Conservation (phyloP, 2,329 filamentous ascomycete genomes). For the Botryotinia convoluta region DNA sequence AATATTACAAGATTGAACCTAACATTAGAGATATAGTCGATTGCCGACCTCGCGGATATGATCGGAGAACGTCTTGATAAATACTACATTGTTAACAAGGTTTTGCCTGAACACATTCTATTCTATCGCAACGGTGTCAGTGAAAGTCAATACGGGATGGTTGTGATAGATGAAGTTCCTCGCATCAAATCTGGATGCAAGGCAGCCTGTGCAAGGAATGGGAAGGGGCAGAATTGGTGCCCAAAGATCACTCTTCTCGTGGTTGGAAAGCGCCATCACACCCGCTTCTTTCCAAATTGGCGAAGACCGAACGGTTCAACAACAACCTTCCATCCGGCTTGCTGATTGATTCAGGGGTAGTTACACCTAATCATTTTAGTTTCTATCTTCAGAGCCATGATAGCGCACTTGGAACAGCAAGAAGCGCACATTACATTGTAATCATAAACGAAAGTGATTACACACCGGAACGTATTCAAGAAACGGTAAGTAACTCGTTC, state of each 20-base stretch:
- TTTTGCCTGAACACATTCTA: slow-evolving; percentile 26
- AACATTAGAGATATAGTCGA: slow-evolving; percentile 14
- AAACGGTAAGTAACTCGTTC: slow-evolving; percentile 42
- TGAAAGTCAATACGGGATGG: slow-evolving; percentile 37
- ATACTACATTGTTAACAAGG: slow-evolving; percentile 44
- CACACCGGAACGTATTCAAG: background rate
- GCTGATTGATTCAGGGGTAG: background rate
- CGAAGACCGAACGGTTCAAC: background rate
- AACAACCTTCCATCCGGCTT: background rate
- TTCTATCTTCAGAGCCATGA: slow-evolving; percentile 15
- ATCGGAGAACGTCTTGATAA: slow-evolving; percentile 21
- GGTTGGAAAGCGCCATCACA: slow-evolving; percentile 3
- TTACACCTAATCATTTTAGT: background rate
- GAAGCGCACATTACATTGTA: slow-evolving; percentile 44
- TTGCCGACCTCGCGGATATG: slow-evolving; percentile 41
- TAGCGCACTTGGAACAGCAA: background rate
- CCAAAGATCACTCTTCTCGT: slow-evolving; percentile 2
- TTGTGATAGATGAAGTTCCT: slow-evolving; percentile 35
- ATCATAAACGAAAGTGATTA: slow-evolving; percentile 62
- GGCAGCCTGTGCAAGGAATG: background rate
- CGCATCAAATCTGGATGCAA: slow-evolving; percentile 29
- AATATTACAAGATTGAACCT: no score
- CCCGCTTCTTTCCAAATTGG: background rate
- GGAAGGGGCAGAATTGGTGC: background rate
- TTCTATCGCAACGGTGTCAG: slow-evolving; percentile 42